Conservation (phyloP, 805 yeast species). For the Candida ficus region DNA sequence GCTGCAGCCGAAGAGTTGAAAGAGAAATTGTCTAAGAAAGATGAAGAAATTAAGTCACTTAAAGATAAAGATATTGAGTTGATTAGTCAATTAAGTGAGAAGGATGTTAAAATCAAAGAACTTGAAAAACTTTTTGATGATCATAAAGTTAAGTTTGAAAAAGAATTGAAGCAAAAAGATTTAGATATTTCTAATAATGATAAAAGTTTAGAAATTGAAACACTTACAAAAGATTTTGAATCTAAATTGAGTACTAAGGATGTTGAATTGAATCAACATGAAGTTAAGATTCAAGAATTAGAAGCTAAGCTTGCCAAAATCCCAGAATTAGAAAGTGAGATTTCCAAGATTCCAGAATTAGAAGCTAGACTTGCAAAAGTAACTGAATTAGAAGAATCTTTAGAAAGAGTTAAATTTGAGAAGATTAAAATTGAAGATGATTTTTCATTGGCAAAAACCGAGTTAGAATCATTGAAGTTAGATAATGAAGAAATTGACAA, state of each 20-base stretch:
- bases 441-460: background rate
- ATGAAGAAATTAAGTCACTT: background rate
- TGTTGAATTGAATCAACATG: background rate
- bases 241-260: background rate
- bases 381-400: background rate
- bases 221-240: background rate
- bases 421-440: conserved; percentile 5
- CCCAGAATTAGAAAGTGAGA: too few species aligned
- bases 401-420: background rate
- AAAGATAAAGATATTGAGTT: background rate
- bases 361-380: too few species aligned
- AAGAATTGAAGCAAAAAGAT: background rate
- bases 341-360: too few species aligned
- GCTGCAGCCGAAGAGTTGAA: too few species aligned
- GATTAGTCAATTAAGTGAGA: background rate
- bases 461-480: background rate
- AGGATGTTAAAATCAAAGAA: background rate
- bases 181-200: background rate
- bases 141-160: background rate
- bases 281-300: too few species aligned
- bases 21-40: background rate
- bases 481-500: background rate
- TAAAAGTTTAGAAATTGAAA: background rate
- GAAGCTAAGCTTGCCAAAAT: too few species aligned
- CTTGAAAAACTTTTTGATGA: background rate